Conservation (phyloP, 2,329 filamentous ascomycete species). For the Aspergillus sp. region DNA sequence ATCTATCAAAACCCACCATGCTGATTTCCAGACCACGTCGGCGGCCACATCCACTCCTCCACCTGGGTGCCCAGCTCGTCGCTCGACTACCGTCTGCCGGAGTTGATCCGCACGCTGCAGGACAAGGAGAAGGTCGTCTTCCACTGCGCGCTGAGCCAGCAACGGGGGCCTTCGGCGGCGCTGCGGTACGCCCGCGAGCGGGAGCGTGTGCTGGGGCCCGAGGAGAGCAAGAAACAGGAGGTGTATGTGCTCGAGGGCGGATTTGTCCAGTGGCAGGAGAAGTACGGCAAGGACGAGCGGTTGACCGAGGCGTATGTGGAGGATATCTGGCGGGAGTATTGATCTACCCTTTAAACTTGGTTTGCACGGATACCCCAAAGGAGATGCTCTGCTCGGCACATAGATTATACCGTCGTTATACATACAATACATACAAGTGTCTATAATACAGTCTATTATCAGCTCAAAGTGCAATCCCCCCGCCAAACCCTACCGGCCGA, state of each 20-base stretch:
- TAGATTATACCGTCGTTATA: neutral
- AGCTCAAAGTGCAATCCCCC: slow-evolving; percentile 44
- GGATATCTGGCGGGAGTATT: slow-evolving; percentile 72
- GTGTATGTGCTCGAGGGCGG: slow-evolving; percentile 80
- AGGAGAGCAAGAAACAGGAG: slow-evolving; percentile 56
- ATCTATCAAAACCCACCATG: neutral
- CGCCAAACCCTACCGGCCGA: slow-evolving; percentile 88
- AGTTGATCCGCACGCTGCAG: slow-evolving; percentile 73
- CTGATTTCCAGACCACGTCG: slow-evolving; percentile 70
- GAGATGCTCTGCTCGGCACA: too few relatives aligned
- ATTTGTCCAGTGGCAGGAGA: slow-evolving; percentile 86
- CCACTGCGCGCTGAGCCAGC: slow-evolving; percentile 89
- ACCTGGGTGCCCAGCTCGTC: slow-evolving; percentile 71
- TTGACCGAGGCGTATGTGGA: slow-evolving; percentile 82
- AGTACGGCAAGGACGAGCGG: slow-evolving; percentile 69
- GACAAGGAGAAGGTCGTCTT: slow-evolving; percentile 85
- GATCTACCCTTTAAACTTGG: neutral
- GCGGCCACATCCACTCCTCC: slow-evolving; percentile 79
- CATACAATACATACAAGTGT: neutral
- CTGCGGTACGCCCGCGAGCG: slow-evolving; percentile 68
- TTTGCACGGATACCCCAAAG: neutral
- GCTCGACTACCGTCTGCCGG: slow-evolving; percentile 74
- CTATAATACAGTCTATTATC: slow-evolving; percentile 1
- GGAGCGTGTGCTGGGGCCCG: slow-evolving; percentile 49
- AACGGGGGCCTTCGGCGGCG: slow-evolving; percentile 82